Evolutionary conservation across 2,329 filamentous ascomycete genomes (phyloP), one percentile per base, ranked within the genome.

Genomic region (Calonectria honghensis): DNA sequence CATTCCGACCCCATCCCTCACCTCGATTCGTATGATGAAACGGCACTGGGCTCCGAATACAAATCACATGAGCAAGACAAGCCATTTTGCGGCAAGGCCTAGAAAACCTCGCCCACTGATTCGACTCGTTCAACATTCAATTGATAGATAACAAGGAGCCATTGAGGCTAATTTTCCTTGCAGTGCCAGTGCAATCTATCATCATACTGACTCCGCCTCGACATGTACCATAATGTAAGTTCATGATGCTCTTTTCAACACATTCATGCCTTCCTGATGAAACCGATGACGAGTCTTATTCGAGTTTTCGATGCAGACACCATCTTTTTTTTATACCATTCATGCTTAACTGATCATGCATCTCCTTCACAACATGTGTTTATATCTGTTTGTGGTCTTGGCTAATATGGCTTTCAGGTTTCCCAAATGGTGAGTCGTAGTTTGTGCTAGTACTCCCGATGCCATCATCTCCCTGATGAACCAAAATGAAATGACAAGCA

Each of bases 51-150:
- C 96, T 96, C 96, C 94, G 95, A 97, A 89, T 81, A 86, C 24
- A 63, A 74, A 85, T 70, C 75, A 86, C 88, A 92, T 92, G 95
- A 95, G 96, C 89, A 84, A 78, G 94, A 96, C 92, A 91, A 94
- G 92, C 95, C 95, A 95, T 87, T 91, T 94, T 95, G 95, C 87
- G 95, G 95, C 95, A 98, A 98, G 95, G 96, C 96, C 95, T 98
- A 97, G 95, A 97, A 98, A 98, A 98, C 96, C 96, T 98, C 93
- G 95, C 95, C 96, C 94, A 96, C 96, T 98, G 96, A 98, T 87
- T 81, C 75, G 72, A 77, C 75, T 77, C 72, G 54, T 63, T 76
- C 70, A 51, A 54, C 37, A 29, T 35, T 59, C 64, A 35, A 24
- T 73, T 77, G 52, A 57, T 78, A 57, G 69, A 76, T 57, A 45